Evolutionary conservation across 1,139 yeast species (phyloP).

Genomic region (Yamadazyma diddensiae): DNA sequence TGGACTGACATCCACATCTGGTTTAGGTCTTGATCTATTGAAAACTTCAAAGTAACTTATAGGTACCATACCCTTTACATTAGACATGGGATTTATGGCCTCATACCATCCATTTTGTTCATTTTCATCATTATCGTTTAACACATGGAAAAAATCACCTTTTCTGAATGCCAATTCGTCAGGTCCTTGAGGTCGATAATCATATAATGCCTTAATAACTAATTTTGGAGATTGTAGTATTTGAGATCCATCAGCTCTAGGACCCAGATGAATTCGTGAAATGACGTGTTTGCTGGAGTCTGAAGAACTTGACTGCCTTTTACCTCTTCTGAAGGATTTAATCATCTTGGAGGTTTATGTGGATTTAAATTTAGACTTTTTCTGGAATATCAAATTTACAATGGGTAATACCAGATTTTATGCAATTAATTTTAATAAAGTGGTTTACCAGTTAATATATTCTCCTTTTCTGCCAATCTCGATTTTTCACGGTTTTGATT

Average conservation of each 20-base stretch:
- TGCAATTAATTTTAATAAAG: too few relatives aligned
- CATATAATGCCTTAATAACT: constrained; percentile 79
- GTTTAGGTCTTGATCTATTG: constrained; percentile 49
- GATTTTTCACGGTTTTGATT: background rate
- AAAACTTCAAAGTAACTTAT: constrained; percentile 78
- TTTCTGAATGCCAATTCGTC: constrained; percentile 75
- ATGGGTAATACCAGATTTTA: too few relatives aligned
- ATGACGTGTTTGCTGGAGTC: constrained; percentile 32
- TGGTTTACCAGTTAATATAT: background rate
- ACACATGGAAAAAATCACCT: constrained; percentile 89
- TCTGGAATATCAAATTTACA: too few relatives aligned
- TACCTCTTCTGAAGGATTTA: constrained; percentile 42
- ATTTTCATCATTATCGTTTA: constrained; percentile 47
- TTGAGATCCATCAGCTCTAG: constrained; percentile 3
- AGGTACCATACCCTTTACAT: constrained; percentile 83
- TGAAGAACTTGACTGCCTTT: constrained; percentile 38
- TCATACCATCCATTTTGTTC: constrained; percentile 71
- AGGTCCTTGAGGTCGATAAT: constrained; percentile 75
- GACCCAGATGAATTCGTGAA: constrained; percentile 28
- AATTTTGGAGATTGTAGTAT: constrained; percentile 60
- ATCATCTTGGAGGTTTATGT: constrained; percentile 29
- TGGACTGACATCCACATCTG: constrained; percentile 8
- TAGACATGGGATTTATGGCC: constrained; percentile 83
- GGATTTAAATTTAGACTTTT: too few relatives aligned
- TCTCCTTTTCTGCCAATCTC: background rate